A percentile compares a stretch with the other conserved stretches of the same genome.
These are phyloP conservation scores for Irpex sp. DNA, from an alignment of 1,284 basidiomycete species.

Conservation along the genomic window DNA sequence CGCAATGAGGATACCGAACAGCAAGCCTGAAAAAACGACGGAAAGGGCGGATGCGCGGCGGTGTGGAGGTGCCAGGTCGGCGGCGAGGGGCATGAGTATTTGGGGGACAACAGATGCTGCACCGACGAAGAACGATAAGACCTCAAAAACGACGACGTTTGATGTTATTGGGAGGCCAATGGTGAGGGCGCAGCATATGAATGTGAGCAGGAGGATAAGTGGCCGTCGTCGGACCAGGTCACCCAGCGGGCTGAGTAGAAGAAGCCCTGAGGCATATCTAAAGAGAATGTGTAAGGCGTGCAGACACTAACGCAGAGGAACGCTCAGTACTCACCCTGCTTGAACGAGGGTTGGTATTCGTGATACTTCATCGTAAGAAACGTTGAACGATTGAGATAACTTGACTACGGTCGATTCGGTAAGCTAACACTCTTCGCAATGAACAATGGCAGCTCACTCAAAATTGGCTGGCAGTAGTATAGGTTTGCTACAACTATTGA, in stretches of 20 bases:
- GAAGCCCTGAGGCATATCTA: conserved; percentile 42
- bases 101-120: conserved; percentile 39
- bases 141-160: conserved; percentile 39
- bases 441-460: conserved; percentile 34
- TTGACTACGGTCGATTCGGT: neutral
- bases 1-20: conserved; percentile 46
- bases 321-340: conserved; percentile 22
- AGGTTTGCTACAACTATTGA: conserved; percentile 53
- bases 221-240: conserved; percentile 49
- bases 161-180: conserved; percentile 45
- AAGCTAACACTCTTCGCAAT: neutral
- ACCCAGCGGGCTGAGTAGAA: conserved; percentile 48
- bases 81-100: conserved; percentile 49
- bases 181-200: conserved; percentile 34
- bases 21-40: conserved; percentile 47
- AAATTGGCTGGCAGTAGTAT: conserved; percentile 71
- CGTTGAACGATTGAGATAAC: neutral
- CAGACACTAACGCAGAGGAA: neutral
- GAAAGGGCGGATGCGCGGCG: conserved; percentile 45
- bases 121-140: conserved; percentile 44
- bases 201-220: conserved; percentile 37
- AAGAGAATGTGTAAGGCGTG: neutral
- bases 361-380: neutral
- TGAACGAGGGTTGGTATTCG: conserved; percentile 1
- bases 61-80: conserved; percentile 47